These are phyloP conservation scores for Epicoccum nigrum DNA, from an alignment of 2,329 filamentous ascomycete genomes.

Conservation along the genomic window DNA sequence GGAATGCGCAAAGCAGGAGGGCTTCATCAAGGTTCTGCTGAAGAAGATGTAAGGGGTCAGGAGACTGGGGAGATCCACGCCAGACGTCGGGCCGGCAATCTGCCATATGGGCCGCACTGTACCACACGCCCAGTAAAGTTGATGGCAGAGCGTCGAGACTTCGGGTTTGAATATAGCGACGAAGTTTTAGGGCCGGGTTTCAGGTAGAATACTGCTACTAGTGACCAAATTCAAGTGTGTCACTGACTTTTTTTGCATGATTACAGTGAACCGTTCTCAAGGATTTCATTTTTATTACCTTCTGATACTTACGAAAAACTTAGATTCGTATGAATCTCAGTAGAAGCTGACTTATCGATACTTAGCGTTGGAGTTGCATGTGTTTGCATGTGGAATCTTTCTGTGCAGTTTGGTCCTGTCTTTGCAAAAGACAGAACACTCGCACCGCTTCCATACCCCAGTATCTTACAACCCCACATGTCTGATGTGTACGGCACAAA, in stretches of 20 bases:
- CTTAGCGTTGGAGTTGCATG: background rate
- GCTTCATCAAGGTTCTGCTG: conserved; percentile 28
- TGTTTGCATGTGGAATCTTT: no score
- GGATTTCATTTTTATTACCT: no score
- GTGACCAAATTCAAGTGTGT: no score
- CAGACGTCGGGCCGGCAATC: background rate
- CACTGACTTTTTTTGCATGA: background rate
- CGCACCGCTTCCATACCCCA: no score
- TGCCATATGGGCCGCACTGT: background rate
- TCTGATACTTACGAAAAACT: no score
- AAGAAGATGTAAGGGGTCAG: conserved; percentile 6
- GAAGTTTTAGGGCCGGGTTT: background rate
- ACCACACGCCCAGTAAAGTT: background rate
- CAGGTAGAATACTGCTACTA: background rate
- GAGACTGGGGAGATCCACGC: background rate
- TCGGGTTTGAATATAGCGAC: background rate
- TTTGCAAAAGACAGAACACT: background rate
- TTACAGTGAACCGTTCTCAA: no score
- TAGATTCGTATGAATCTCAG: no score
- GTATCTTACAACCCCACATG: no score
- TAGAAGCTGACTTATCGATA: no score
- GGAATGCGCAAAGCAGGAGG: conserved; percentile 30
- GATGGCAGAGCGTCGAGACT: background rate
- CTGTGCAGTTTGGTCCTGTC: no score
- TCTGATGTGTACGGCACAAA: no score